These are phyloP conservation scores for Crithidia fasciculata DNA, from an alignment of 208 protist genomes.

Conservation along the genomic window DNA sequence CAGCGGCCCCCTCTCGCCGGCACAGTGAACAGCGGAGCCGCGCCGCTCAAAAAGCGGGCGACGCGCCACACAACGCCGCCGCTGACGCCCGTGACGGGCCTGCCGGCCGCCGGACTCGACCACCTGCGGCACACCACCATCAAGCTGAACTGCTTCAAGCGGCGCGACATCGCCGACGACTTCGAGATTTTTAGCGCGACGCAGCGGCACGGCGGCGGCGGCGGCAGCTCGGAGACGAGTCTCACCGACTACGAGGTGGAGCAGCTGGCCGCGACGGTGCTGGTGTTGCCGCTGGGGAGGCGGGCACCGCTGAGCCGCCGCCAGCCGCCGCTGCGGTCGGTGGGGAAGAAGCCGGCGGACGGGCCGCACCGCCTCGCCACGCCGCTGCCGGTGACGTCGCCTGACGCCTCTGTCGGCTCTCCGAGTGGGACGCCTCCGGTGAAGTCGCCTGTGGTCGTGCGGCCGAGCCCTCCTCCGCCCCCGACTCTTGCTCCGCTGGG, in stretches of 20 bases:
- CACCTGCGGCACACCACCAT: slow-evolving; percentile 59
- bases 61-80: slow-evolving; percentile 7
- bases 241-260: slow-evolving; percentile 25
- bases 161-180: slow-evolving; percentile 76
- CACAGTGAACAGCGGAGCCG: neutral
- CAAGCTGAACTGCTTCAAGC: slow-evolving; percentile 80
- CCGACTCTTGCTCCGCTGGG: slow-evolving; percentile 1
- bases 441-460: neutral
- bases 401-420: neutral
- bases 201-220: slow-evolving; percentile 19
- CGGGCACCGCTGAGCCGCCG: neutral
- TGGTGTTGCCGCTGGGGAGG: slow-evolving; percentile 23
- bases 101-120: slow-evolving; percentile 8
- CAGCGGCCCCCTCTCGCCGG: slow-evolving; percentile 1
- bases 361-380: neutral
- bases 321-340: neutral
- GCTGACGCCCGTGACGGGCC: neutral
- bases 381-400: neutral
- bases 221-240: slow-evolving; percentile 27
- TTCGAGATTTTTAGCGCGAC: slow-evolving; percentile 62
- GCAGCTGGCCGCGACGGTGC: slow-evolving; percentile 42
- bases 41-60: neutral
- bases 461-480: neutral
- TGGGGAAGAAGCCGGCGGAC: neutral
- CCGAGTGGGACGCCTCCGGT: neutral